These are phyloP conservation scores for Acanthamoeba castellanii DNA, from an alignment of 208 protist species.

Conservation along the genomic window DNA sequence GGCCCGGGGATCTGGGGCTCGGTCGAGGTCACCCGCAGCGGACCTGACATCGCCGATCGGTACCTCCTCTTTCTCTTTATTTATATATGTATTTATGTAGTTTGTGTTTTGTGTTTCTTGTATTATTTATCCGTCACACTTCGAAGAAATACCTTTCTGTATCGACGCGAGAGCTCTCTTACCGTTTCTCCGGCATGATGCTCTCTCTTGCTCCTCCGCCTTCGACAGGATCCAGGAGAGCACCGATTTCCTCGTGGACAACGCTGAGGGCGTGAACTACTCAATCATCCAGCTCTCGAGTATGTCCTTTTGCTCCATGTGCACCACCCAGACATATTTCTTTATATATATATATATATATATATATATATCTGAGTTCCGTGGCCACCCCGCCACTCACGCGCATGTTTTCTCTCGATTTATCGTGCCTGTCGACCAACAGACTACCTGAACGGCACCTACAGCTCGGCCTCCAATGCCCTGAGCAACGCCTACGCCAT, in stretches of 20 bases:
- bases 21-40: conserved; percentile 18
- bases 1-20: conserved; percentile 53
- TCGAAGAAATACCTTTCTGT: too few relatives aligned
- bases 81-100: neutral
- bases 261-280: neutral
- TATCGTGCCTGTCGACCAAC: neutral
- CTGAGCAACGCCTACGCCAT: neutral
- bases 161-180: too few relatives aligned
- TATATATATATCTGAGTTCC: neutral
- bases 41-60: conserved; percentile 47
- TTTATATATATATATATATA: too few relatives aligned
- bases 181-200: too few relatives aligned
- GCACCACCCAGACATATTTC: too few relatives aligned
- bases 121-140: too few relatives aligned
- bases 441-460: conserved; percentile 10
- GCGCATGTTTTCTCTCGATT: neutral
- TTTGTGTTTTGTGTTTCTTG: too few relatives aligned
- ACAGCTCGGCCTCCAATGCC: neutral
- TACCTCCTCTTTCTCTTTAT: neutral
- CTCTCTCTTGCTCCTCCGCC: too few relatives aligned
- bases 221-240: conserved; percentile 16
- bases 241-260: conserved; percentile 58
- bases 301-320: neutral
- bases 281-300: neutral
- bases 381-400: neutral